phyloP scores from a whole-genome alignment of 805 yeast genomes.

The Wickerhamiella spandovensis region DNA sequence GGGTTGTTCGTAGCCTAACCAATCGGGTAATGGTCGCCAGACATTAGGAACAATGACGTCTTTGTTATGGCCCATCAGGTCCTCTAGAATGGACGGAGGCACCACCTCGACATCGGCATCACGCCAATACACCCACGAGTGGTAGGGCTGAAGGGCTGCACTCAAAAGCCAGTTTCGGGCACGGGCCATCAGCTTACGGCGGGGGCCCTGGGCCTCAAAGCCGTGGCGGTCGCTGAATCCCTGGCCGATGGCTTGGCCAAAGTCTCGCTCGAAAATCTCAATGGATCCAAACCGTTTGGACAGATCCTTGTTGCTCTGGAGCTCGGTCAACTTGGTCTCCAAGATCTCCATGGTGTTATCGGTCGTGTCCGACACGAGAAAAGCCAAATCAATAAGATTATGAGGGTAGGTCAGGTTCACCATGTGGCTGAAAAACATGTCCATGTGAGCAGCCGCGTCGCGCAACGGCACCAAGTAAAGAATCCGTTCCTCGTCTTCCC shows the following conservation, averaged over 20 bases:
- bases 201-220: constrained; percentile 91
- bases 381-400: constrained; percentile 67
- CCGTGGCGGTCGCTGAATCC: constrained; percentile 93
- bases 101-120: constrained; percentile 96
- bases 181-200: constrained; percentile 90
- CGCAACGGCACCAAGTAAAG: constrained; percentile 80
- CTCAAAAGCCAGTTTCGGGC: constrained; percentile 92
- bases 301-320: constrained; percentile 54
- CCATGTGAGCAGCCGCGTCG: constrained; percentile 82
- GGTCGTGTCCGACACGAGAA: constrained; percentile 78
- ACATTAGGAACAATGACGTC: constrained; percentile 96
- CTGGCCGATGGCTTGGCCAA: constrained; percentile 90
- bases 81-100: constrained; percentile 77
- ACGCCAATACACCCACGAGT: constrained; percentile 96
- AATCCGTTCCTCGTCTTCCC: constrained; percentile 68
- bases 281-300: constrained; percentile 61
- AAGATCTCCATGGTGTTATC: constrained; percentile 74
- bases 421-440: constrained; percentile 79
- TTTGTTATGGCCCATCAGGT: constrained; percentile 80
- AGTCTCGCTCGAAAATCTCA: constrained; percentile 76
- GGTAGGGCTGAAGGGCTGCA: constrained; percentile 83
- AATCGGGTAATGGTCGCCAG: constrained; percentile 93
- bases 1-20: constrained; percentile 82
- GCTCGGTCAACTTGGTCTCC: constrained; percentile 38
- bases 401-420: constrained; percentile 75